Evolutionary conservation across 177 flowering plant species (phyloP), one percentile per base, ranked within the genome.

Genomic region (Tripterygium wilfordii): DNA sequence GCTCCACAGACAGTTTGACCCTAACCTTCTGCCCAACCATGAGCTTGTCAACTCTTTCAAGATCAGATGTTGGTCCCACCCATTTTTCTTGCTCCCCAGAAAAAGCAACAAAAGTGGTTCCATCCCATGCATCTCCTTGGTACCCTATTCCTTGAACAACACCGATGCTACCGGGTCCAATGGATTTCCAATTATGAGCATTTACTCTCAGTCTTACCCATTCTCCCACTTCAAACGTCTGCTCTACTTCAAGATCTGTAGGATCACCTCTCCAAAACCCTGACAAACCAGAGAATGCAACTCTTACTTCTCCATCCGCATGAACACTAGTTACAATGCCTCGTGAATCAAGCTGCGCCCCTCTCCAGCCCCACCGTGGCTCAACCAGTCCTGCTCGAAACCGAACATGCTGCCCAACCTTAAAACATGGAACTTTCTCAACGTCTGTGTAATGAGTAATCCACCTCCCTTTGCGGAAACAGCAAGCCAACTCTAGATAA

Each of bases 291-390:
- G 53, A 71, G 58, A 92, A 79, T 14, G 85, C 77, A 18, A 92
- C 71, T 57, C 90, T 68, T 22, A 88, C 76, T 69, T 92, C 98
- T 31, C 96, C 94, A 71, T 88, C 95, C 51, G 87, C 85, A 65
- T 86, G 85, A 25, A 86, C 83, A 38, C 79, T 67, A 10, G 82
- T 65, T 38, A 88, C 63, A 50, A 92, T 59, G 15, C 98, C 98
- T 40, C 75, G 64, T 24, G 96, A 88, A 53, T 82, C 74, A 29
- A 67, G 60, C 13, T 26, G 53, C 20, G 85, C 79, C n/a, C 82
- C 87, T 70, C 96, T 74, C 98, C 98, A 92, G 4, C 98, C 98
- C 98, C 96, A 92, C 44, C 95, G 68, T 39, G 98, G 98, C 68
- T 86, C 98, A 33, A 32, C 53, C 8, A 92, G 55, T 24, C 87